Percentiles rank a stretch among this genome's conserved stretches.
Conservation (phyloP, 495 filamentous ascomycete genomes). For the Daldinia childiae region DNA sequence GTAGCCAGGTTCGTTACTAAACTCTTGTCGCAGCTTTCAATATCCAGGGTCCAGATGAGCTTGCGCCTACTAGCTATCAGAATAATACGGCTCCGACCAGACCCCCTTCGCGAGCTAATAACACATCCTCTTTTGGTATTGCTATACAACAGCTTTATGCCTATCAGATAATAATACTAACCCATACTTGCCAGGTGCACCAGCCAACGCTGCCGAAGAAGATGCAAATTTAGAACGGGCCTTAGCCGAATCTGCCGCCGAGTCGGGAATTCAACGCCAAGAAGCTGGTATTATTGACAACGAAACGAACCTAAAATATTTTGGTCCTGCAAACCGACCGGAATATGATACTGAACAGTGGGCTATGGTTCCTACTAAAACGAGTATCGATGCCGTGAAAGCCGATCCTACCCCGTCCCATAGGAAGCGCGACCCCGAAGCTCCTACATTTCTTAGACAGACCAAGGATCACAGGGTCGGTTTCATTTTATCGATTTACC, state of each 20-base stretch:
- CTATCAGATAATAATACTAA: slow-evolving; percentile 25
- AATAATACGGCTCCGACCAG: slow-evolving; percentile 67
- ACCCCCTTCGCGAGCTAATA: slow-evolving; percentile 73
- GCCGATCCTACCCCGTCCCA: slow-evolving; percentile 52
- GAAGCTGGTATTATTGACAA: slow-evolving; percentile 55
- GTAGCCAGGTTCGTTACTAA: slow-evolving; percentile 16
- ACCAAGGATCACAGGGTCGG: slow-evolving; percentile 68
- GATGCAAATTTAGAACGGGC: slow-evolving; percentile 65
- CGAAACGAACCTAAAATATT: slow-evolving; percentile 54
- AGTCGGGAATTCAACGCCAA: slow-evolving; percentile 53
- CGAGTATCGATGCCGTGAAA: slow-evolving; percentile 41
- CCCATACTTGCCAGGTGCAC: slow-evolving; percentile 47
- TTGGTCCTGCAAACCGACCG: slow-evolving; percentile 76
- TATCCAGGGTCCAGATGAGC: slow-evolving; percentile 64
- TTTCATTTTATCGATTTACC: slow-evolving; percentile 78
- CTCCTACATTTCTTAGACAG: slow-evolving; percentile 77
- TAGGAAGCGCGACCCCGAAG: slow-evolving; percentile 65
- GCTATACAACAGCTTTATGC: neutral
- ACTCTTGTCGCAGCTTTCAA: slow-evolving; percentile 59
- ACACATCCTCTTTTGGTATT: slow-evolving; percentile 53
- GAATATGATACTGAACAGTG: slow-evolving; percentile 78
- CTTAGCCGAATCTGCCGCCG: slow-evolving; percentile 49
- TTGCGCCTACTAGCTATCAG: slow-evolving; percentile 48
- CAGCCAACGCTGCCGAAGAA: slow-evolving; percentile 58
- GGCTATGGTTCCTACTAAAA: slow-evolving; percentile 72